Percentiles rank a stretch among this genome's conserved stretches.
Conservation (phyloP, 2,329 filamentous ascomycete species). For the Penicillium sp. region DNA sequence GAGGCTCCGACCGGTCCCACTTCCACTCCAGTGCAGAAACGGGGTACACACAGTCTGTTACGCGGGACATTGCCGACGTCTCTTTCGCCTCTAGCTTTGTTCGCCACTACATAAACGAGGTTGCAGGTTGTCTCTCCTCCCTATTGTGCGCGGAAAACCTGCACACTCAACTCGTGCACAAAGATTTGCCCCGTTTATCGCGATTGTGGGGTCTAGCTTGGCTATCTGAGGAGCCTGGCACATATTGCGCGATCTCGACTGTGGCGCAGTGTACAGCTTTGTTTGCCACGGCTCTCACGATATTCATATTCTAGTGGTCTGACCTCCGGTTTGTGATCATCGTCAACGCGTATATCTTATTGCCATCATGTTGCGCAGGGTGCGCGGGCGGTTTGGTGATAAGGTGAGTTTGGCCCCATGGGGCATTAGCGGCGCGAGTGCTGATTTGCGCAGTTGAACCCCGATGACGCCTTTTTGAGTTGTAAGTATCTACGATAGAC, state of each 20-base stretch:
- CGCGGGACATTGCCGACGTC: slow-evolving; percentile 5
- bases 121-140: neutral
- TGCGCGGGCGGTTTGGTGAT: slow-evolving; percentile 32
- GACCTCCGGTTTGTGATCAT: neutral
- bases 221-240: neutral
- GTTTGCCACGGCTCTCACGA: neutral
- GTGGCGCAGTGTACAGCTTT: slow-evolving; percentile 21
- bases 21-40: slow-evolving; percentile 16
- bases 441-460: slow-evolving; percentile 39
- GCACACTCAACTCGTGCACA: neutral
- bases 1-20: slow-evolving; percentile 13
- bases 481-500: slow-evolving; percentile 45
- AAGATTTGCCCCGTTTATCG: slow-evolving; percentile 3
- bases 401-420: slow-evolving; percentile 24
- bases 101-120: neutral
- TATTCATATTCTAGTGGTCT: neutral
- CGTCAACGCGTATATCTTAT: neutral
- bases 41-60: slow-evolving; percentile 5
- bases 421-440: neutral
- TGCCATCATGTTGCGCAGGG: slow-evolving; percentile 26
- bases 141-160: neutral
- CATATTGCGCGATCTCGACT: slow-evolving; percentile 11
- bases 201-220: slow-evolving; percentile 2
- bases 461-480: slow-evolving; percentile 61
- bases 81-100: slow-evolving; percentile 1